Conservation (phyloP, 2,329 filamentous ascomycete genomes). For the Parastagonospora nodorum region DNA sequence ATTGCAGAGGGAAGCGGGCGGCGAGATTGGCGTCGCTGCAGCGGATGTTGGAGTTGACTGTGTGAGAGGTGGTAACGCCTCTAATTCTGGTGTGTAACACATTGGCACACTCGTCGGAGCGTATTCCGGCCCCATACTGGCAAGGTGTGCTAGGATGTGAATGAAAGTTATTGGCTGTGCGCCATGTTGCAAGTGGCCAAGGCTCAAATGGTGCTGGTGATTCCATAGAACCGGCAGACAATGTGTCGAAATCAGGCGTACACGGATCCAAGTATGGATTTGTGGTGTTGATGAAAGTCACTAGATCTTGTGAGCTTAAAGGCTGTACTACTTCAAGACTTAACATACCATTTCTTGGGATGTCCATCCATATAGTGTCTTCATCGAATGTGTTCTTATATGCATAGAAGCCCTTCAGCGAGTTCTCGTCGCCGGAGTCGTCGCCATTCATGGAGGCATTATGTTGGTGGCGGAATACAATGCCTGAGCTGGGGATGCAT, state of each 20-base stretch:
- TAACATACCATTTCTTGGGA: slow-evolving; percentile 61
- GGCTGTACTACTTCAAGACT: not conserved
- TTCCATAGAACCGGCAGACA: slow-evolving; percentile 39
- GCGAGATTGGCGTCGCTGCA: slow-evolving; percentile 45
- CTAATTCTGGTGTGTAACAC: slow-evolving; percentile 35
- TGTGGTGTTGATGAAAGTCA: slow-evolving; percentile 66
- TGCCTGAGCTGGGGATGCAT: slow-evolving; percentile 65
- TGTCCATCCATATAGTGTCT: slow-evolving; percentile 65
- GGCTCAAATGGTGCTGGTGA: slow-evolving; percentile 39
- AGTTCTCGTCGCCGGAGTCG: slow-evolving; percentile 50
- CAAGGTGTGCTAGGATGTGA: slow-evolving; percentile 38
- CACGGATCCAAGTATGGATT: slow-evolving; percentile 63
- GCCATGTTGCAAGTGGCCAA: slow-evolving; percentile 33
- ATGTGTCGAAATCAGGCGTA: slow-evolving; percentile 41
- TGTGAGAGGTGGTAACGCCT: slow-evolving; percentile 33
- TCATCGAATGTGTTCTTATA: slow-evolving; percentile 69
- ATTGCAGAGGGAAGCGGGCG: slow-evolving; percentile 51
- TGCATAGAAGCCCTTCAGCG: slow-evolving; percentile 66
- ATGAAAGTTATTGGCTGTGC: slow-evolving; percentile 27
- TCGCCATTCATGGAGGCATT: slow-evolving; percentile 70
- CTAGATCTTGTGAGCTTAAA: slow-evolving; percentile 36
- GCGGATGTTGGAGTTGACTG: slow-evolving; percentile 38
- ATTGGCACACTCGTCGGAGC: slow-evolving; percentile 51
- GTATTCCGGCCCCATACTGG: slow-evolving; percentile 59
- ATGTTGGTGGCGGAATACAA: slow-evolving; percentile 71